These are phyloP conservation scores for Hygrocybe punicea DNA, from an alignment of 768 basidiomycete species.

Conservation along the genomic window DNA sequence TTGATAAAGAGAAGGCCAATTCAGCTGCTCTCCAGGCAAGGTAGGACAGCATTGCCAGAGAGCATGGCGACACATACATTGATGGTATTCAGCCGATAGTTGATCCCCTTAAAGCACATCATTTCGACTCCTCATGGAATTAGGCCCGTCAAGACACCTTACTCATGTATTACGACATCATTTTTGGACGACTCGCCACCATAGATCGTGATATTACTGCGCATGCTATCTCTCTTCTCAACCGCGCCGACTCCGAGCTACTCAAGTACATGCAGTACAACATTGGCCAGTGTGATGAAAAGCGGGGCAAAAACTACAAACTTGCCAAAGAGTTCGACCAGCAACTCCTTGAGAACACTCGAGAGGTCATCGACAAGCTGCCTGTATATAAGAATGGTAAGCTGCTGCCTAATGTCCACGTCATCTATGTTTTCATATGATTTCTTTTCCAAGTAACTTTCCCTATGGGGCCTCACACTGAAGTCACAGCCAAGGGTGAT, in stretches of 20 bases:
- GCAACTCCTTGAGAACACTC: slow-evolving; percentile 90
- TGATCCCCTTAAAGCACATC: slow-evolving; percentile 92
- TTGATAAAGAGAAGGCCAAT: slow-evolving; percentile 81
- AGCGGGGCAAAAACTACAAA: slow-evolving; percentile 84
- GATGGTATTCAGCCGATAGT: slow-evolving; percentile 94
- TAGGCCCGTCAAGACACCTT: slow-evolving; percentile 98
- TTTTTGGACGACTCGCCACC: slow-evolving; percentile 89
- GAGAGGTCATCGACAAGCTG: slow-evolving; percentile 75
- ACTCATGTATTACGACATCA: slow-evolving; percentile 97
- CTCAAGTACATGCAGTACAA: slow-evolving; percentile 94
- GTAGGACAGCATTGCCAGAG: slow-evolving; percentile 82
- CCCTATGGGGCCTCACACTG: slow-evolving; percentile 95
- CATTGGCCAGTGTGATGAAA: slow-evolving; percentile 78
- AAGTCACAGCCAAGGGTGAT: slow-evolving; percentile 90
- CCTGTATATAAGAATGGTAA: slow-evolving; percentile 93
- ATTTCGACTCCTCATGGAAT: slow-evolving; percentile 99
- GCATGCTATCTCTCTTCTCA: slow-evolving; percentile 95
- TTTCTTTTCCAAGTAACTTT: slow-evolving; percentile 68
- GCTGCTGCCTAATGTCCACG: slow-evolving; percentile 25
- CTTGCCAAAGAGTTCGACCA: slow-evolving; percentile 98
- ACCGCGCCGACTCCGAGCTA: slow-evolving; percentile 91
- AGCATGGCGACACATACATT: slow-evolving; percentile 92
- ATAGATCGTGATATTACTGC: slow-evolving; percentile 96
- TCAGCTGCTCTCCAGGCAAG: slow-evolving; percentile 70
- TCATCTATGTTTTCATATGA: slow-evolving; percentile 9